Evolutionary conservation across 2,329 filamentous ascomycete genomes (phyloP).

Genomic region (Davidsoniella neocaledoniae): DNA sequence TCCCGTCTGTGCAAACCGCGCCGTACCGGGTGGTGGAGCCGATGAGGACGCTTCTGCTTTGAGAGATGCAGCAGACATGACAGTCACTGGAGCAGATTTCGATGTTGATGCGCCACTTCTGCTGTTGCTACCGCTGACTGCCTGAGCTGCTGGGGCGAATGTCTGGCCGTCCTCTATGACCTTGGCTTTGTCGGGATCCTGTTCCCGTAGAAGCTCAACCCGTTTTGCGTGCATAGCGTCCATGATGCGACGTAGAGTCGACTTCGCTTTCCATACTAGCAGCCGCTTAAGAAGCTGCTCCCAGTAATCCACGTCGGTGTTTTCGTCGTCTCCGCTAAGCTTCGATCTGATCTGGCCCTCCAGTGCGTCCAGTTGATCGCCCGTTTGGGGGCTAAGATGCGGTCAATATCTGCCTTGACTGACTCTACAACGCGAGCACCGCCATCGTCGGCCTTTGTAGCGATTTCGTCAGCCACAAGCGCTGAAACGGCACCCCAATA

Average conservation of each 20-base stretch:
- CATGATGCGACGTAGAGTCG: slow-evolving; percentile 63
- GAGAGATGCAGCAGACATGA: neutral
- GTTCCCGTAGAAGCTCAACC: slow-evolving; percentile 45
- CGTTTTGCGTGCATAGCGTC: slow-evolving; percentile 57
- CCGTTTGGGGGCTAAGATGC: slow-evolving; percentile 70
- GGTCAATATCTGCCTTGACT: slow-evolving; percentile 76
- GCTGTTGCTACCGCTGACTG: slow-evolving; percentile 5
- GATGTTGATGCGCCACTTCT: neutral
- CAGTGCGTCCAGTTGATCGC: slow-evolving; percentile 70
- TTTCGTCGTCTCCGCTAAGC: slow-evolving; percentile 69
- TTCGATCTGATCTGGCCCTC: slow-evolving; percentile 80
- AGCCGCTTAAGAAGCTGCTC: slow-evolving; percentile 76
- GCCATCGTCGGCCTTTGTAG: slow-evolving; percentile 43
- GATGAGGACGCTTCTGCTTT: slow-evolving; percentile 13
- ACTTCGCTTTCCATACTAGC: slow-evolving; percentile 80
- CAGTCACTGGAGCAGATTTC: neutral
- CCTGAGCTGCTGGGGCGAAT: slow-evolving; percentile 13
- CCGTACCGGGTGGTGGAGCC: slow-evolving; percentile 33
- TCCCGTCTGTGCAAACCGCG: slow-evolving; percentile 50
- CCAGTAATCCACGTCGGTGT: slow-evolving; percentile 96
- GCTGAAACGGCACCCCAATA: slow-evolving; percentile 88
- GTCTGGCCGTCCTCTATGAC: slow-evolving; percentile 12
- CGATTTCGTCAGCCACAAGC: slow-evolving; percentile 57
- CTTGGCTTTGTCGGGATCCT: slow-evolving; percentile 49
- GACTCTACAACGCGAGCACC: slow-evolving; percentile 51